phyloP scores from a whole-genome alignment of 176 grass and related monocot genomes.

The Themeda triandra region DNA sequence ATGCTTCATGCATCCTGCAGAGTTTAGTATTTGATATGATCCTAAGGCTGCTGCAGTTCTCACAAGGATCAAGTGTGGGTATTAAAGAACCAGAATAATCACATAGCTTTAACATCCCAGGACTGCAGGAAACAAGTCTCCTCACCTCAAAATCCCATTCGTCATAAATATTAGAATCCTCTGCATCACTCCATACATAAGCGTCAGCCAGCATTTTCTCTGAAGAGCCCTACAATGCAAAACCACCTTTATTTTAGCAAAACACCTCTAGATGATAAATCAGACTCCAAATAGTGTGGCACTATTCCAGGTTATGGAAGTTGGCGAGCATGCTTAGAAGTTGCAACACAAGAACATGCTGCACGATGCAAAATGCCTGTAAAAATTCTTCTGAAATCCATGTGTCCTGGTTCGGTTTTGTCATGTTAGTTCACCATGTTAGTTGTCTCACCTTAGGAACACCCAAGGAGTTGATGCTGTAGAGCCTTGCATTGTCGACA shows the following conservation, averaged over 20 bases:
- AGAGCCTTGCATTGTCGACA: slow-evolving; percentile 75
- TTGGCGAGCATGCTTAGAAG: background rate
- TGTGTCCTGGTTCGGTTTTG: background rate
- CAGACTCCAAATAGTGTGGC: background rate
- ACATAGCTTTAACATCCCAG: background rate
- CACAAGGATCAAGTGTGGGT: background rate
- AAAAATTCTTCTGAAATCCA: background rate
- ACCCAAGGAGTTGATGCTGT: slow-evolving; percentile 64
- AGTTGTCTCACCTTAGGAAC: slow-evolving; percentile 55
- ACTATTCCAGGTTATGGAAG: background rate
- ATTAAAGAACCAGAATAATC: background rate
- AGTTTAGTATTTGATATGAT: no score
- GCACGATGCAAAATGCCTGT: background rate
- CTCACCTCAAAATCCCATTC: slow-evolving; percentile 97
- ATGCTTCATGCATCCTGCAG: no score
- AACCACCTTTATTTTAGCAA: slow-evolving; percentile 23
- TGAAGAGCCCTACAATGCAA: slow-evolving; percentile 45
- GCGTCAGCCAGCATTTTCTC: slow-evolving; percentile 66
- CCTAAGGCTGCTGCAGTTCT: background rate
- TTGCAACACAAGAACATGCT: background rate
- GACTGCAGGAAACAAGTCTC: background rate
- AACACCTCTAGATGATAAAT: background rate
- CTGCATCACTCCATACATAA: slow-evolving; percentile 72
- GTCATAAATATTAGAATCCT: slow-evolving; percentile 70
- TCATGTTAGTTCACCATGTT: background rate